Evolutionary conservation across 1,284 basidiomycete genomes (phyloP), one percentile per base, ranked within the genome.

Genomic region (Meripilus lineatus): DNA sequence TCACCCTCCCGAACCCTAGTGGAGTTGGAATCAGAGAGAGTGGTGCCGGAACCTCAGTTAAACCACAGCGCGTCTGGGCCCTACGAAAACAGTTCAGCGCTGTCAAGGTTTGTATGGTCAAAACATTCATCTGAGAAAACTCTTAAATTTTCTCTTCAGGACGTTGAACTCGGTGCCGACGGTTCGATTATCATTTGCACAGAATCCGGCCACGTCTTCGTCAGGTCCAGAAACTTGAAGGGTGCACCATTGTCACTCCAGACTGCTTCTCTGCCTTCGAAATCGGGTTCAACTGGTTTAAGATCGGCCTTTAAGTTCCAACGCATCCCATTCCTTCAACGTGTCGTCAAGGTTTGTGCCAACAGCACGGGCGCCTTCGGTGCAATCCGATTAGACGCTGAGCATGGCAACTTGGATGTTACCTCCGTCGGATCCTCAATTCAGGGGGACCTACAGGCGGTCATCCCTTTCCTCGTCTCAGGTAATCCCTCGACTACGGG

Each of bases 181-280:
- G 92, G 93, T 2, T 81, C 87, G 5, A 79, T 98, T 55, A 86
- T 97, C 56, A 76, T 98, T 33, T 96, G 92, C 65, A 98, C 95
- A 0, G 83, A 88, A 53, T 93, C 93, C 1, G 95, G 95, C 0
- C 93, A 98, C 55, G 93, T 97, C 23, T 98, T 90, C 57, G 77
- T 94, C 18, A 82, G 91, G 21, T 76, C 82, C 15, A 77, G 89
- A 13, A 40, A 40, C 14, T 20, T 37, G 26, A 18, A 40, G 17
- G 40, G 25, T 5, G 37, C 11, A 13, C 15, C 24, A 17, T 6
- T 8, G 24, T 40, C 38, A 5, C 14, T 40, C 10, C 21, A 10
- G 18, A 28, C 14, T n/a, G 17, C 10, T 10, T n/a, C 20, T 36
- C n/a, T 20, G 15, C n/a, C 14, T 18, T 15, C 24, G 17, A 41